phyloP scores from a whole-genome alignment of 345 rosid species.

The Salix caprea region DNA sequence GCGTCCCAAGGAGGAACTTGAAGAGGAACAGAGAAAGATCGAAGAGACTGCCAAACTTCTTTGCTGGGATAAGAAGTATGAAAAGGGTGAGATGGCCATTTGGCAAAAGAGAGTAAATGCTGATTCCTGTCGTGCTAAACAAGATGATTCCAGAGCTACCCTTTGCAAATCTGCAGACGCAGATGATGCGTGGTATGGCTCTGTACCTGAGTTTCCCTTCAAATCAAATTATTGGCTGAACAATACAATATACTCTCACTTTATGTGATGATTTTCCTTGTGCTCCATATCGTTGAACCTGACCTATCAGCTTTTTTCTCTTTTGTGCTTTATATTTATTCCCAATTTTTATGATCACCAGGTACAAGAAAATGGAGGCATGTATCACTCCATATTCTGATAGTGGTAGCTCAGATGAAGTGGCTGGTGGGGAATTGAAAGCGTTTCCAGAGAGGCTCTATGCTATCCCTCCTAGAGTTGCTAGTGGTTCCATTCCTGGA shows the following conservation, averaged over 20 bases:
- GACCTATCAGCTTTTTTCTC: background rate
- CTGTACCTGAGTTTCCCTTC: background rate
- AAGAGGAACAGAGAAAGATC: conserved; percentile 80
- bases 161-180: conserved; percentile 69
- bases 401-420: conserved; percentile 48
- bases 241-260: background rate
- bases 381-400: conserved; percentile 86
- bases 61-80: conserved; percentile 94
- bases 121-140: conserved; percentile 49
- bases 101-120: conserved; percentile 84
- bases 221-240: background rate
- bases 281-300: background rate
- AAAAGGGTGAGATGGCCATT: conserved; percentile 87
- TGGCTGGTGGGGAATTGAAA: conserved; percentile 62
- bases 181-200: conserved; percentile 85
- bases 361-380: conserved; percentile 94
- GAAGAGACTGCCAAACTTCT: conserved; percentile 83
- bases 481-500: conserved; percentile 81
- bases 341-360: conserved; percentile 25
- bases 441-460: conserved; percentile 76
- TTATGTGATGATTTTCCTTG: background rate
- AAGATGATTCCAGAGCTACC: conserved; percentile 58
- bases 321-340: background rate
- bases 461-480: conserved; percentile 79
- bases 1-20: conserved; percentile 88